Evolutionary conservation across 2,329 filamentous ascomycete genomes (phyloP).

Genomic region (Lasiodiplodia sp.): DNA sequence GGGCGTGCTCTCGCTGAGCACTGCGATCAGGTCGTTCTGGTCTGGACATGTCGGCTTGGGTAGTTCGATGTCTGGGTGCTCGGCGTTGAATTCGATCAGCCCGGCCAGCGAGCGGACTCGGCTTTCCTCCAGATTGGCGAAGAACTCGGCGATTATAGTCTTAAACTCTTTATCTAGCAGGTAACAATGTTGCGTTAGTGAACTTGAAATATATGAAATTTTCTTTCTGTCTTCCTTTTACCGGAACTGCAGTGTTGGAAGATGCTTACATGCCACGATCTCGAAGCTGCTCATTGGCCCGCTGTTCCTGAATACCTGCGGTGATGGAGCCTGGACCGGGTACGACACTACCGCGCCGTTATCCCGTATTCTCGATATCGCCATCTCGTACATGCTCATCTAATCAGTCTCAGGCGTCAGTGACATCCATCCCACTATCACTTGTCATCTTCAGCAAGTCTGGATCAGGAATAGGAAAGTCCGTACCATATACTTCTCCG

Average conservation of each 20-base stretch:
- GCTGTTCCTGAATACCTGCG: conserved; percentile 41
- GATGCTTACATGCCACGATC: conserved; percentile 45
- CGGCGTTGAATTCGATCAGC: conserved; percentile 48
- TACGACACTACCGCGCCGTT: conserved; percentile 47
- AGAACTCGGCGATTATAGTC: conserved; percentile 43
- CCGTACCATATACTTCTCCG: conserved; percentile 48
- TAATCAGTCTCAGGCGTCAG: conserved; percentile 32
- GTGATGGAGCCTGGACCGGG: conserved; percentile 43
- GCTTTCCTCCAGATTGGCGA: conserved; percentile 41
- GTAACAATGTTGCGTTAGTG: not conserved
- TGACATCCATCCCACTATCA: conserved; percentile 7
- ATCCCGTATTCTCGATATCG: conserved; percentile 45
- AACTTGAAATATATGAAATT: not conserved
- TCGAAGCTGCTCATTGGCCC: conserved; percentile 45
- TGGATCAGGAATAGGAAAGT: not conserved
- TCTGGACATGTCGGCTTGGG: conserved; percentile 39
- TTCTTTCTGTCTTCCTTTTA: not conserved
- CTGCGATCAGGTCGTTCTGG: conserved; percentile 47
- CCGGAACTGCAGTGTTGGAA: too few species aligned
- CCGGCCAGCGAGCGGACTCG: conserved; percentile 47
- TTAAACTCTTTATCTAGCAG: conserved; percentile 44
- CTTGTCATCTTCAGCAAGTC: not conserved
- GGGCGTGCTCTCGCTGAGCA: conserved; percentile 37
- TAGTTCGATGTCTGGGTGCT: conserved; percentile 45
- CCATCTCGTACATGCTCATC: conserved; percentile 46